Evolutionary conservation across 176 grass and related monocot species (phyloP).

Genomic region (Thinopyrum elongatum): DNA sequence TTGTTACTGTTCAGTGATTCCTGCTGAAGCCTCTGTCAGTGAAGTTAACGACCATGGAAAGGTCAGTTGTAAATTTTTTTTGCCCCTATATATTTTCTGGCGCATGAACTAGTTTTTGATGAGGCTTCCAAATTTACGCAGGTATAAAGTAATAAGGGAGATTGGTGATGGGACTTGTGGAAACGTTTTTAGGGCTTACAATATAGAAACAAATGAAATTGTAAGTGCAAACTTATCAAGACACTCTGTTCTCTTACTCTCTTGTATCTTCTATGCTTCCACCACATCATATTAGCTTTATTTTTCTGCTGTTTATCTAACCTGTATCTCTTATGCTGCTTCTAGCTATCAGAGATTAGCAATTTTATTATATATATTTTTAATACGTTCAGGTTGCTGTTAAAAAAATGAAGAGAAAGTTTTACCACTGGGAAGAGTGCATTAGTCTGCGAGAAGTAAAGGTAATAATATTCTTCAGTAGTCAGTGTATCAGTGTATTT

Average conservation of each 20-base stretch:
- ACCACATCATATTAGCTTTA: not conserved
- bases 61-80: conserved; percentile 17
- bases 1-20: conserved; percentile 43
- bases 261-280: not conserved
- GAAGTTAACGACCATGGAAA: conserved; percentile 48
- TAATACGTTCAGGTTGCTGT: conserved; percentile 69
- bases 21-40: conserved; percentile 12
- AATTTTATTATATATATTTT: not conserved
- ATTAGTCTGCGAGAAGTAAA: conserved; percentile 81
- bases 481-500: not conserved
- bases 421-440: conserved; percentile 75
- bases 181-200: conserved; percentile 81
- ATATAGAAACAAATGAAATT: conserved; percentile 77
- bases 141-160: conserved; percentile 77
- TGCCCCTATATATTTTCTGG: not conserved
- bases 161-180: conserved; percentile 95
- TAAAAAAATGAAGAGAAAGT: conserved; percentile 98
- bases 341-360: not conserved
- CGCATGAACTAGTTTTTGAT: not conserved
- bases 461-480: conserved; percentile 41
- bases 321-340: not conserved
- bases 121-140: conserved; percentile 17
- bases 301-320: not conserved
- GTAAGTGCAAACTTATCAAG: conserved; percentile 39
- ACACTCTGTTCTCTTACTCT: not conserved